phyloP scores from a whole-genome alignment of 768 basidiomycete species.

The Tubosaeta brunneosetosa region DNA sequence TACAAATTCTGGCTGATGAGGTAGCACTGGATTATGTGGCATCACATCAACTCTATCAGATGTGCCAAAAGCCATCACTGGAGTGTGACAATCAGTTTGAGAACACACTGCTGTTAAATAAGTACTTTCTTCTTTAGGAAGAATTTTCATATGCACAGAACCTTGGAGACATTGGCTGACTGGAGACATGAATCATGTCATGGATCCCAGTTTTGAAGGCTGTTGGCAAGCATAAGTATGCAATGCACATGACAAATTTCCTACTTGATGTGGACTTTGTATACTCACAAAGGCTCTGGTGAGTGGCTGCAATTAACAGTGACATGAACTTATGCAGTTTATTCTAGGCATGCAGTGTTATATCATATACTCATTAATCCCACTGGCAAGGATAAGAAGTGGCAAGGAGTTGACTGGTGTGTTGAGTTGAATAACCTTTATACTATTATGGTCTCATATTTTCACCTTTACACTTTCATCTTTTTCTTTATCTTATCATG shows the following conservation, averaged over 20 bases:
- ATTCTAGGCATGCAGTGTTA: conserved; percentile 4
- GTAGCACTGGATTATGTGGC: conserved; percentile 14
- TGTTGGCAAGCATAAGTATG: conserved; percentile 35
- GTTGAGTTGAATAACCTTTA: conserved; percentile 41
- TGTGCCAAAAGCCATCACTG: background rate
- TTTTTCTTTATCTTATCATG: too few relatives aligned
- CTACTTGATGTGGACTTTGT: background rate
- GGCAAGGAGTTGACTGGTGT: conserved; percentile 36
- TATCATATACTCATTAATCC: conserved; percentile 31
- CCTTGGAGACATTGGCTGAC: conserved; percentile 28
- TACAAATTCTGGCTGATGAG: conserved; percentile 22
- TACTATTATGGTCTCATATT: too few relatives aligned
- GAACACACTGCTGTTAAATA: conserved; percentile 30
- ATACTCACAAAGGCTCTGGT: conserved; percentile 7
- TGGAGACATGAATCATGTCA: conserved; percentile 21
- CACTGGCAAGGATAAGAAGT: conserved; percentile 28
- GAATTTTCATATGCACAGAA: conserved; percentile 35
- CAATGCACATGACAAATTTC: conserved; percentile 25
- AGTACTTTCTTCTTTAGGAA: conserved; percentile 38
- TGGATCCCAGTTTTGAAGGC: conserved; percentile 30
- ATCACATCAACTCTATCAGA: too few relatives aligned
- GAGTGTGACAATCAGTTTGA: conserved; percentile 31
- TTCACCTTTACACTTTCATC: too few relatives aligned
- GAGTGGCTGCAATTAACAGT: conserved; percentile 6
- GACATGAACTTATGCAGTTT: too few relatives aligned